phyloP scores from a whole-genome alignment of 2,329 filamentous ascomycete genomes.

The Pestalotiopsis sp. region DNA sequence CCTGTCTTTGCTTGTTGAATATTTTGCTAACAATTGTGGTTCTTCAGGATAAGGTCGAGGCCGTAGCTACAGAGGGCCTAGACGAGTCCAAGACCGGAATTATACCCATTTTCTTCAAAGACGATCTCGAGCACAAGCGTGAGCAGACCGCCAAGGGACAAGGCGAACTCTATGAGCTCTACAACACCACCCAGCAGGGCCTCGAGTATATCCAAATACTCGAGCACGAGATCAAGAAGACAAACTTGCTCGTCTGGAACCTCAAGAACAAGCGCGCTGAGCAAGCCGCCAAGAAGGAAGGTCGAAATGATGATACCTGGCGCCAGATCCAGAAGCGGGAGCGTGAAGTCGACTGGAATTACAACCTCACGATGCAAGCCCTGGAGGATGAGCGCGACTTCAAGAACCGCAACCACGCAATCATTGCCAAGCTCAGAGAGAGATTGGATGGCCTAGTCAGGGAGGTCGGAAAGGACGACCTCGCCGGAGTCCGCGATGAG shows the following conservation, averaged over 20 bases:
- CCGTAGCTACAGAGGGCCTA: too few species aligned
- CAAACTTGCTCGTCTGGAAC: constrained; percentile 5
- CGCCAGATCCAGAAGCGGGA: constrained; percentile 18
- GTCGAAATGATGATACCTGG: constrained; percentile 14
- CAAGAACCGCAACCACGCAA: not conserved
- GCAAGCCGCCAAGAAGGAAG: constrained; percentile 8
- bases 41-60: too few species aligned
- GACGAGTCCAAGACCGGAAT: too few species aligned
- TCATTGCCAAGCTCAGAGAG: constrained; percentile 8
- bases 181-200: not conserved
- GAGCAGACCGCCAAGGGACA: not conserved
- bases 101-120: too few species aligned
- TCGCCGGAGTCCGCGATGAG: constrained; percentile 13
- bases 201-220: not conserved
- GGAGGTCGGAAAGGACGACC: constrained; percentile 6
- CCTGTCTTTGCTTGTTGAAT: too few species aligned
- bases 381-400: not conserved
- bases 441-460: not conserved
- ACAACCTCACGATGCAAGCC: too few species aligned
- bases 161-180: not conserved
- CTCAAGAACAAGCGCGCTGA: constrained; percentile 13
- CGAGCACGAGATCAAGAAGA: not conserved
- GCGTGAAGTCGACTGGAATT: constrained; percentile 15
- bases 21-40: too few species aligned
- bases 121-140: too few species aligned